A percentile compares a stretch with the other conserved stretches of the same genome.
Evolutionary conservation across 2,329 filamentous ascomycete species (phyloP).

Genomic region (Fusarium succisae): DNA sequence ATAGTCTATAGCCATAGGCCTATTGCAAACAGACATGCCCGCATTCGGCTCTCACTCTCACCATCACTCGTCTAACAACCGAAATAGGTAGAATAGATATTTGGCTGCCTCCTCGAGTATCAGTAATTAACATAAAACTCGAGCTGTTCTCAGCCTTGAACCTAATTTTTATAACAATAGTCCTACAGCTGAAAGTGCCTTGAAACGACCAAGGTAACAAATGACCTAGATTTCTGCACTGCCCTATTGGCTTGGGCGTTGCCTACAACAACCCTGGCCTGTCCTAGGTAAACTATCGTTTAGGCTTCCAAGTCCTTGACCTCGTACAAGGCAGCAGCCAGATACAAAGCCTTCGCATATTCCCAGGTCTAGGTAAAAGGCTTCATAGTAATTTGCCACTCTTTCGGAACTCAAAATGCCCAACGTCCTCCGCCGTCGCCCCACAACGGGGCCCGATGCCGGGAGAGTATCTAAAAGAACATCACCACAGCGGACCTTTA

Average conservation of each 20-base stretch:
- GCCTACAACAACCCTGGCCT: slow-evolving; percentile 35
- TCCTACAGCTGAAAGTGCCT: slow-evolving; percentile 6
- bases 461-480: too few species aligned
- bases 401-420: slow-evolving; percentile 21
- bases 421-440: slow-evolving; percentile 31
- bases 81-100: not conserved
- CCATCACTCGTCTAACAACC: not conserved
- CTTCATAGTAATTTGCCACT: not conserved
- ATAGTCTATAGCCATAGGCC: not conserved
- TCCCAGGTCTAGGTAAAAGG: not conserved
- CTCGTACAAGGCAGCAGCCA: slow-evolving; percentile 40
- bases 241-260: slow-evolving; percentile 32
- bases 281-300: not conserved
- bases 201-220: slow-evolving; percentile 37
- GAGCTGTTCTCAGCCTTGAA: not conserved
- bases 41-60: not conserved
- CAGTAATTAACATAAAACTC: not conserved
- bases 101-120: not conserved
- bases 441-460: slow-evolving; percentile 35
- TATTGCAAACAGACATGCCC: slow-evolving; percentile 13
- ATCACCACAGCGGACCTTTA: slow-evolving; percentile 43
- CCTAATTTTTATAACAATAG: not conserved
- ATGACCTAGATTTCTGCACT: slow-evolving; percentile 17
- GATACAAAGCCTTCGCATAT: slow-evolving; percentile 35
- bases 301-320: slow-evolving; percentile 18